A percentile compares a stretch with the other conserved stretches of the same genome.
phyloP scores from a whole-genome alignment of 1,139 yeast species.

The Magnusiomyces clavatus region DNA sequence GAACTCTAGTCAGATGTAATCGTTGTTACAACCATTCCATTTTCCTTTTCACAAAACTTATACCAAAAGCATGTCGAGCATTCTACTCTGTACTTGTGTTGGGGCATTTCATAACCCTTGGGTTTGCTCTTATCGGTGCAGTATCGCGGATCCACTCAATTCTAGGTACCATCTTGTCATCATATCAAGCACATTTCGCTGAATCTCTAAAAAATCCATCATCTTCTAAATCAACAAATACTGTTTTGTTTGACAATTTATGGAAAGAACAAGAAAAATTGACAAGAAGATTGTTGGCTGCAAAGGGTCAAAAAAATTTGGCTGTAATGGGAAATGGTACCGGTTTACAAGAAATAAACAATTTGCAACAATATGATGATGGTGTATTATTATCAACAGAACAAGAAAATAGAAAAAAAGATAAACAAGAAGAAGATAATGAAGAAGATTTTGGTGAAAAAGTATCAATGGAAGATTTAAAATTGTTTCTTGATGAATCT shows the following conservation, averaged over 20 bases:
- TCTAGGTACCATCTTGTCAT: too few species aligned
- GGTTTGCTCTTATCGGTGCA: conserved; percentile 1
- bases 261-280: neutral
- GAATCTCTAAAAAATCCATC: neutral
- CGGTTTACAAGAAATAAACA: too few species aligned
- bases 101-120: conserved; percentile 2
- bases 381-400: too few species aligned
- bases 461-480: too few species aligned
- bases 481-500: too few species aligned
- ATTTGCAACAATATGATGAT: too few species aligned
- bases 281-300: conserved; percentile 1
- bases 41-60: neutral
- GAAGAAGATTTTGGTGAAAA: too few species aligned
- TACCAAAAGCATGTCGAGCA: neutral
- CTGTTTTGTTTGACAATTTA: neutral
- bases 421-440: too few species aligned
- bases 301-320: too few species aligned
- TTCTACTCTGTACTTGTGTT: neutral
- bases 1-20: neutral
- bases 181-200: neutral
- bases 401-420: too few species aligned
- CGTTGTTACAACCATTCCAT: neutral
- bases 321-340: too few species aligned
- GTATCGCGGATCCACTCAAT: neutral
- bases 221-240: neutral